Conservation (phyloP, 2,329 filamentous ascomycete genomes). For the Cladosporium sp. region DNA sequence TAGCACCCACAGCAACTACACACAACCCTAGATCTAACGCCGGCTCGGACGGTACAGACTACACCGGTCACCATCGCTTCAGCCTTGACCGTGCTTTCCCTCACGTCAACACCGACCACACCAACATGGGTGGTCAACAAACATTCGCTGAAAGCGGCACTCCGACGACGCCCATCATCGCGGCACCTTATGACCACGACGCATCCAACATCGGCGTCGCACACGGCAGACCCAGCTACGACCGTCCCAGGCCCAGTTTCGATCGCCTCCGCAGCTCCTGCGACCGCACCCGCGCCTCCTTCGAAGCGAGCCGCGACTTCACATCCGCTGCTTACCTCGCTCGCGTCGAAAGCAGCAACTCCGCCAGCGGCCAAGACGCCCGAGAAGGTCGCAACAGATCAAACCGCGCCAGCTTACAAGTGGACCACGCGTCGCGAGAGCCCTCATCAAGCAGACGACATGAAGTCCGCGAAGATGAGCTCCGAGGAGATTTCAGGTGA, state of each 20-base stretch:
- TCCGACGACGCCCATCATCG: constrained; percentile 22
- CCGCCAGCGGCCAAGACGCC: not conserved
- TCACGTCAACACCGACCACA: constrained; percentile 20
- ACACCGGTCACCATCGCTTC: constrained; percentile 55
- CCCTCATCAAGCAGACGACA: constrained; percentile 9
- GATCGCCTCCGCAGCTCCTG: constrained; percentile 83
- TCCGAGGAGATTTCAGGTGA: not conserved
- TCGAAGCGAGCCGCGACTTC: constrained; percentile 84
- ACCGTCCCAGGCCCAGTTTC: constrained; percentile 75
- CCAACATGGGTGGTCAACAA: not conserved
- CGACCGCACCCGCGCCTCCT: constrained; percentile 78
- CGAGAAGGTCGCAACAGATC: not conserved
- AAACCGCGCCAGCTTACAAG: constrained; percentile 5
- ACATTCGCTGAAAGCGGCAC: constrained; percentile 12
- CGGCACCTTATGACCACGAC: constrained; percentile 9
- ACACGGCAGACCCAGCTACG: constrained; percentile 54
- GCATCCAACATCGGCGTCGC: constrained; percentile 29
- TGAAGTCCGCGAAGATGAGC: constrained; percentile 2
- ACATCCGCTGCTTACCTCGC: constrained; percentile 82
- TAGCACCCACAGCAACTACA: constrained; percentile 70
- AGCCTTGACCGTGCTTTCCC: constrained; percentile 38
- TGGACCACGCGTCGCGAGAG: constrained; percentile 1
- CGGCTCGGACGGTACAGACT: constrained; percentile 90
- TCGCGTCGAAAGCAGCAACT: constrained; percentile 61
- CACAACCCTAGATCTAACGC: constrained; percentile 82